A percentile compares a stretch with the other conserved stretches of the same genome.
Conservation (phyloP, 1,139 yeast species). For the Geotrichum bryndzae region DNA sequence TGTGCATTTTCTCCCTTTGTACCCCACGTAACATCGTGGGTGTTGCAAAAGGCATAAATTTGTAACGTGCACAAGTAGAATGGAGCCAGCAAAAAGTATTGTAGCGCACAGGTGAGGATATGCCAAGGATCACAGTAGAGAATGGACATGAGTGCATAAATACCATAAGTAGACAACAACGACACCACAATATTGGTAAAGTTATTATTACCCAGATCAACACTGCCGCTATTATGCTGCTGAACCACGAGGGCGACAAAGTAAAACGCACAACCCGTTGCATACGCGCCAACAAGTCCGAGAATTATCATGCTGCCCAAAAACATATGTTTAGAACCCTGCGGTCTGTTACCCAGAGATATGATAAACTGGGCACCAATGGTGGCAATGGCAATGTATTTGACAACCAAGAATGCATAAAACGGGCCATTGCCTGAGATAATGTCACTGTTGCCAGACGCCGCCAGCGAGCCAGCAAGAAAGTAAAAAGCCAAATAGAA, state of each 20-base stretch:
- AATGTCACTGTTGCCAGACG: slow-evolving; percentile 40
- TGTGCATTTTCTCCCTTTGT: slow-evolving; percentile 87
- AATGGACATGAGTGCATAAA: slow-evolving; percentile 70
- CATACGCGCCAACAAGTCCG: slow-evolving; percentile 74
- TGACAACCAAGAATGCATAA: slow-evolving; percentile 69
- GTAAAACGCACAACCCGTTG: slow-evolving; percentile 74
- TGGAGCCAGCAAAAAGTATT: slow-evolving; percentile 84
- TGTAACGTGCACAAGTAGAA: slow-evolving; percentile 86
- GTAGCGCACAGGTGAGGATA: slow-evolving; percentile 72
- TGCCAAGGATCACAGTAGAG: slow-evolving; percentile 95
- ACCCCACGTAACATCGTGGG: slow-evolving; percentile 97
- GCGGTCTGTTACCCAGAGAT: slow-evolving; percentile 94
- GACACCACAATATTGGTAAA: slow-evolving; percentile 79
- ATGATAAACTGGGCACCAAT: slow-evolving; percentile 80
- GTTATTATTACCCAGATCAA: slow-evolving; percentile 39
- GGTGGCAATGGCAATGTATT: slow-evolving; percentile 73
- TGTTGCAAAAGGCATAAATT: slow-evolving; percentile 89
- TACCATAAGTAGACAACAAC: slow-evolving; percentile 78
- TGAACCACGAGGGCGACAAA: slow-evolving; percentile 59
- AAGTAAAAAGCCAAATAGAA: slow-evolving; percentile 88
- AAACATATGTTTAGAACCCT: slow-evolving; percentile 74
- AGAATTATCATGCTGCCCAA: slow-evolving; percentile 63
- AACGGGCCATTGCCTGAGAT: slow-evolving; percentile 65
- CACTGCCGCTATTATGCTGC: slow-evolving; percentile 38
- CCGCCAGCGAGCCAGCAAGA: slow-evolving; percentile 71